phyloP scores from a whole-genome alignment of 331 rosid genomes.

The Malus hybrid region DNA sequence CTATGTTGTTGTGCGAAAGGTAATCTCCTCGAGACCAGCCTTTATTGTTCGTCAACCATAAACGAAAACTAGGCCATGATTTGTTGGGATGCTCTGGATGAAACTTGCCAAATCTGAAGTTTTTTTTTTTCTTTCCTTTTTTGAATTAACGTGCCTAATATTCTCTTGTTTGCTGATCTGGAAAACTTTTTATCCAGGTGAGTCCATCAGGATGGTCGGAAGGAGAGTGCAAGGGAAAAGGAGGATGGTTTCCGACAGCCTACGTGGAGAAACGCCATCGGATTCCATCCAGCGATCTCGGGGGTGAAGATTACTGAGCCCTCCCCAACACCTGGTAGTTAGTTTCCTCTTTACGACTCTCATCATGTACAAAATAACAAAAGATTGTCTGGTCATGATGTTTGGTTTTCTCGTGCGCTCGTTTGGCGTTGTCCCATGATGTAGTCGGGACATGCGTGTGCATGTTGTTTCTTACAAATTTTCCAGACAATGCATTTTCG shows the following conservation, averaged over 20 bases:
- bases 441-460: not conserved
- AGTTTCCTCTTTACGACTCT: not conserved
- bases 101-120: not conserved
- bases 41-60: not conserved
- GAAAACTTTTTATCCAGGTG: constrained; percentile 35
- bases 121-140: not conserved
- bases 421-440: not conserved
- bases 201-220: constrained; percentile 67
- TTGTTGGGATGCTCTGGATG: not conserved
- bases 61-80: too few relatives aligned
- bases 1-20: constrained; percentile 89
- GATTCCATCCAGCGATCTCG: constrained; percentile 46
- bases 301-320: constrained; percentile 52
- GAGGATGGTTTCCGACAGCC: constrained; percentile 91
- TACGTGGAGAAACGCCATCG: constrained; percentile 82
- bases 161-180: not conserved
- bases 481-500: not conserved
- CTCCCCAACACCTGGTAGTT: not conserved
- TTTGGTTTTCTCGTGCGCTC: not conserved
- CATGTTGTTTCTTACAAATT: not conserved
- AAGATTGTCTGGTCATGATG: not conserved
- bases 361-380: not conserved
- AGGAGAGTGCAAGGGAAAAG: constrained; percentile 42
- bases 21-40: constrained; percentile 8
- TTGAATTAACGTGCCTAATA: not conserved